These are phyloP conservation scores for Nannizziopsis barbatae DNA, from an alignment of 2,329 filamentous ascomycete species.

Conservation along the genomic window DNA sequence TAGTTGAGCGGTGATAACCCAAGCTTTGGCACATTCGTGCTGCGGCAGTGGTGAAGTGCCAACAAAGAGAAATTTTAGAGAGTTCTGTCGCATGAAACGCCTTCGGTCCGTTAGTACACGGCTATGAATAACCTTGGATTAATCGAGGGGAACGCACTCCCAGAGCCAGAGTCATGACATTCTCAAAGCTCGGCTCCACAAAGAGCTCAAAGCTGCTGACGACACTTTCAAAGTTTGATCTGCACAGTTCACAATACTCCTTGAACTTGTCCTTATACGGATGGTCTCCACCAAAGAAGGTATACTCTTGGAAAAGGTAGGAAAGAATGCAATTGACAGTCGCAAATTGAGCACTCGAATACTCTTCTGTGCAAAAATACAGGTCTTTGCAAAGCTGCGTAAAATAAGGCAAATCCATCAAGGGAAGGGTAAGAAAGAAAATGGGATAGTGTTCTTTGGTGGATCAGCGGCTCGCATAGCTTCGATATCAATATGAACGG, in stretches of 20 bases:
- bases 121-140: neutral
- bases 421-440: constrained; percentile 16
- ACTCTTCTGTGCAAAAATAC: constrained; percentile 36
- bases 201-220: constrained; percentile 44
- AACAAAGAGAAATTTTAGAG: constrained; percentile 52
- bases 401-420: constrained; percentile 25
- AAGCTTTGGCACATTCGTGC: constrained; percentile 51
- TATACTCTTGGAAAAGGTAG: constrained; percentile 29
- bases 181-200: constrained; percentile 45
- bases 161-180: constrained; percentile 48
- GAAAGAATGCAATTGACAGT: constrained; percentile 31
- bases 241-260: constrained; percentile 28
- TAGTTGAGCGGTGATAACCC: constrained; percentile 45
- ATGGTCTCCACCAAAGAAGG: constrained; percentile 17
- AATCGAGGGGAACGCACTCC: constrained; percentile 33
- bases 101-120: constrained; percentile 26
- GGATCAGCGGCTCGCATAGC: neutral
- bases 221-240: constrained; percentile 36
- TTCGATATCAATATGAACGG: neutral
- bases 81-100: constrained; percentile 52
- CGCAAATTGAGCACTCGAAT: constrained; percentile 31
- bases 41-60: constrained; percentile 50
- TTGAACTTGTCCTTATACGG: constrained; percentile 21
- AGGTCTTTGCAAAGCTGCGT: constrained; percentile 33
- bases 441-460: constrained; percentile 12